Evolutionary conservation across 495 filamentous ascomycete species (phyloP).

Genomic region (Alectoria sarmentosa): DNA sequence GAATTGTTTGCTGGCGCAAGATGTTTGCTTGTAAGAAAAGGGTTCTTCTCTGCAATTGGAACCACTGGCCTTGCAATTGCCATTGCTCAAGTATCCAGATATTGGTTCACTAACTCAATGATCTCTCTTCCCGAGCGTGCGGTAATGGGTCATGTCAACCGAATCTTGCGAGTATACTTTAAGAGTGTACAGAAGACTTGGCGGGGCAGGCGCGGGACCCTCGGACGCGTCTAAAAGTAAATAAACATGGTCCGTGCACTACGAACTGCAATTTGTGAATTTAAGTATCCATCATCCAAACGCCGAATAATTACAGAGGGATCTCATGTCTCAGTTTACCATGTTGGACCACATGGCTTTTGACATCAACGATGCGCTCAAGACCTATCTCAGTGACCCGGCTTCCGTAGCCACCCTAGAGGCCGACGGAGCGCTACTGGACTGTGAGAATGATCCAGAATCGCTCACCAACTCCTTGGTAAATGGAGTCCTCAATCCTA

Average conservation of each 20-base stretch:
- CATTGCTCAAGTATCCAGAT: not conserved
- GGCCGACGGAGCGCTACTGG: constrained; percentile 74
- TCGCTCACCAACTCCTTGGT: constrained; percentile 67
- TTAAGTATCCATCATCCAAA: not conserved
- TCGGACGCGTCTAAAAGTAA: constrained; percentile 26
- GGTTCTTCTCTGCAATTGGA: constrained; percentile 13
- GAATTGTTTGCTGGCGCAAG: not conserved
- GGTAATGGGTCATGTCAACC: not conserved
- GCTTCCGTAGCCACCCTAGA: constrained; percentile 75
- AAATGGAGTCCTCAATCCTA: constrained; percentile 81
- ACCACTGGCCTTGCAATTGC: constrained; percentile 7
- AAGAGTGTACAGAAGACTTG: too few relatives aligned
- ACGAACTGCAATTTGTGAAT: constrained; percentile 5
- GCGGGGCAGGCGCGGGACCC: constrained; percentile 17
- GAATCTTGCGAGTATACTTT: not conserved
- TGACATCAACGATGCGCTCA: constrained; percentile 92
- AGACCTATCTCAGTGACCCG: constrained; percentile 91
- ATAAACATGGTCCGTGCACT: constrained; percentile 24
- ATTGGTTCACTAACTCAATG: not conserved
- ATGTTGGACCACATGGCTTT: constrained; percentile 57
- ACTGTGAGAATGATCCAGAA: constrained; percentile 89
- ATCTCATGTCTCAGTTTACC: not conserved
- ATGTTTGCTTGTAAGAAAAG: constrained; percentile 14
- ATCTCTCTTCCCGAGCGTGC: not conserved
- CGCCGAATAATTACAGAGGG: not conserved